Evolutionary conservation across 2,329 filamentous ascomycete genomes (phyloP).

Genomic region (Aspergillus versicolor): DNA sequence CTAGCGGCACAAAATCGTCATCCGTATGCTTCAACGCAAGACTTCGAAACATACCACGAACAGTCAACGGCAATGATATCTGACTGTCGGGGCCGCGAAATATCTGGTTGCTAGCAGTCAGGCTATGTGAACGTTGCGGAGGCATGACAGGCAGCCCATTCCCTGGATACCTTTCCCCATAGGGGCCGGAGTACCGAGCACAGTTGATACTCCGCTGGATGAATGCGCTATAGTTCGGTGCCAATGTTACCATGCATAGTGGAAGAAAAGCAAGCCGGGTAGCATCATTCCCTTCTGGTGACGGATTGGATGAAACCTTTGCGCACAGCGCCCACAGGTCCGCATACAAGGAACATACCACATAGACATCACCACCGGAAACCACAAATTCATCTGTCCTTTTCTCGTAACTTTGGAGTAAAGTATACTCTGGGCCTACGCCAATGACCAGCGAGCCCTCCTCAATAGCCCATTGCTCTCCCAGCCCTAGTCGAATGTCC

Average conservation of each 20-base stretch:
- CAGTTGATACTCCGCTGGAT: constrained; percentile 18
- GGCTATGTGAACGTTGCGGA: constrained; percentile 26
- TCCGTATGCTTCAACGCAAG: constrained; percentile 13
- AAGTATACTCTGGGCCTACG: constrained; percentile 24
- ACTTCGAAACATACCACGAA: constrained; percentile 18
- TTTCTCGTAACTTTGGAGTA: constrained; percentile 15
- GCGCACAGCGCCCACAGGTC: constrained; percentile 37
- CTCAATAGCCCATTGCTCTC: constrained; percentile 27
- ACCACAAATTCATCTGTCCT: constrained; percentile 29
- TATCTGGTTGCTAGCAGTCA: constrained; percentile 24
- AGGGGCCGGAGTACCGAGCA: not conserved
- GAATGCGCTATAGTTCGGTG: constrained; percentile 31
- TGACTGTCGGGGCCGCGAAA: constrained; percentile 11
- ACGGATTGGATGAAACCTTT: constrained; percentile 22
- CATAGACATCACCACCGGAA: constrained; percentile 27
- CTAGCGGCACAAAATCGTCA: constrained; percentile 21
- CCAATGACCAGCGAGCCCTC: constrained; percentile 33
- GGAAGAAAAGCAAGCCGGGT: constrained; percentile 29
- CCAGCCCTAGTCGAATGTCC: constrained; percentile 25
- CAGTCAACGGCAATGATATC: constrained; percentile 19
- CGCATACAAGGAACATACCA: constrained; percentile 32
- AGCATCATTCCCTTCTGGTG: not conserved
- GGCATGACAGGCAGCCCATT: constrained; percentile 29
- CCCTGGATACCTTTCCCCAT: constrained; percentile 18
- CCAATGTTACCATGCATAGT: constrained; percentile 34